Evolutionary conservation across 2,329 filamentous ascomycete species (phyloP).

Genomic region (Aureobasidium sp.): DNA sequence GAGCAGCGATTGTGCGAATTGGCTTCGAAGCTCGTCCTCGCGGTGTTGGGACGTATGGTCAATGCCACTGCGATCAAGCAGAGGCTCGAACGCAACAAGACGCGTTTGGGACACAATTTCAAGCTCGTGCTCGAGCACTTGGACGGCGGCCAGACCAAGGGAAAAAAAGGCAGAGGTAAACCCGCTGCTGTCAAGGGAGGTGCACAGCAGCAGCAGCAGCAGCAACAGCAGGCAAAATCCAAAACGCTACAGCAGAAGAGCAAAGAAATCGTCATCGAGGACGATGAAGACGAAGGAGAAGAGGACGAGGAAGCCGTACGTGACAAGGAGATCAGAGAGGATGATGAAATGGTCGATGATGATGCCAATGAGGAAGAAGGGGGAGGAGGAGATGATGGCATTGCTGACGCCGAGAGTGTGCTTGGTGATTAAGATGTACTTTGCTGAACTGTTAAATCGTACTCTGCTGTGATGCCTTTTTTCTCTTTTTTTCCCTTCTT

Average conservation of each 20-base stretch:
- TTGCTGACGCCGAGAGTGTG: slow-evolving; percentile 21
- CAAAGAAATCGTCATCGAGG: slow-evolving; percentile 24
- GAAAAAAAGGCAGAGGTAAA: slow-evolving; percentile 34
- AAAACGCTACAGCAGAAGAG: slow-evolving; percentile 22
- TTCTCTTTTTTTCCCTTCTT: background rate
- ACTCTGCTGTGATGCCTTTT: background rate
- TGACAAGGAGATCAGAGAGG: slow-evolving; percentile 29
- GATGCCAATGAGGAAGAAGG: slow-evolving; percentile 21
- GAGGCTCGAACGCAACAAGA: slow-evolving; percentile 70
- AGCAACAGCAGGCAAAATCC: background rate
- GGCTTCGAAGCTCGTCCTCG: slow-evolving; percentile 75
- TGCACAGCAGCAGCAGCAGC: background rate
- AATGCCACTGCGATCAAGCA: slow-evolving; percentile 61
- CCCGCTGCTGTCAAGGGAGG: background rate
- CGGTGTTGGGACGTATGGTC: slow-evolving; percentile 66
- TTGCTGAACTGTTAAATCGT: background rate
- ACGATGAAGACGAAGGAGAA: slow-evolving; percentile 21
- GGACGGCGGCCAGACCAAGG: slow-evolving; percentile 52
- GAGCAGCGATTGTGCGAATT: slow-evolving; percentile 84
- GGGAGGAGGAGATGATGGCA: slow-evolving; percentile 26
- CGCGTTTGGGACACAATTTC: slow-evolving; percentile 75
- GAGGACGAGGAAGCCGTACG: slow-evolving; percentile 21
- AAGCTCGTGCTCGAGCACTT: slow-evolving; percentile 76
- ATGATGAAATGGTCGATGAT: slow-evolving; percentile 27
- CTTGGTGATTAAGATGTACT: slow-evolving; percentile 15